Percentiles rank a stretch among this genome's conserved stretches.
Conservation (phyloP, 2,329 filamentous ascomycete genomes). For the Hypoxylon sp. region DNA sequence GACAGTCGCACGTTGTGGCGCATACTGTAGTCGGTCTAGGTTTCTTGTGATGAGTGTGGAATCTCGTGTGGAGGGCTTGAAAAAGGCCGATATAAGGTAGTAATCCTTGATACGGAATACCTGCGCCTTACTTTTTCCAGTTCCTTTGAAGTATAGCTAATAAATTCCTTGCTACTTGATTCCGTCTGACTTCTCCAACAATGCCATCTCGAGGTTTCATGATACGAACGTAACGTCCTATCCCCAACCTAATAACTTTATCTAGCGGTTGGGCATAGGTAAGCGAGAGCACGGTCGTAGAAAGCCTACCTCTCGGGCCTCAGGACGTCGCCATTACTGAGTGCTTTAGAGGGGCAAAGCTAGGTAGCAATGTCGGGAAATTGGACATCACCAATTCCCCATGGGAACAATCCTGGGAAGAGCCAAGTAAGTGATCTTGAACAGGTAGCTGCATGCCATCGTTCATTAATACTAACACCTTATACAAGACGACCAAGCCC, state of each 20-base stretch:
- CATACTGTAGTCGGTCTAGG: constrained; percentile 28
- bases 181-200: background rate
- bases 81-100: constrained; percentile 32
- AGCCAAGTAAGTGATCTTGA: constrained; percentile 29
- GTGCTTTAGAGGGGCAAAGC: constrained; percentile 4
- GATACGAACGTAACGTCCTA: constrained; percentile 30
- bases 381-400: constrained; percentile 35
- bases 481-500: constrained; percentile 19
- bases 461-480: background rate
- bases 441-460: background rate
- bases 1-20: constrained; percentile 2
- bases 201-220: constrained; percentile 18
- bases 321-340: constrained; percentile 5
- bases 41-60: constrained; percentile 17
- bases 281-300: constrained; percentile 10
- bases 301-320: background rate
- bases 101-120: constrained; percentile 32
- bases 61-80: constrained; percentile 9
- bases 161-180: background rate
- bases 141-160: constrained; percentile 11
- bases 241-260: constrained; percentile 13
- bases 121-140: constrained; percentile 18
- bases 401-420: constrained; percentile 11
- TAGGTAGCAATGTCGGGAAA: constrained; percentile 32
- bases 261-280: constrained; percentile 18